These are phyloP conservation scores for Eucalyptus lansdowneana DNA, from an alignment of 345 rosid genomes.

Conservation along the genomic window DNA sequence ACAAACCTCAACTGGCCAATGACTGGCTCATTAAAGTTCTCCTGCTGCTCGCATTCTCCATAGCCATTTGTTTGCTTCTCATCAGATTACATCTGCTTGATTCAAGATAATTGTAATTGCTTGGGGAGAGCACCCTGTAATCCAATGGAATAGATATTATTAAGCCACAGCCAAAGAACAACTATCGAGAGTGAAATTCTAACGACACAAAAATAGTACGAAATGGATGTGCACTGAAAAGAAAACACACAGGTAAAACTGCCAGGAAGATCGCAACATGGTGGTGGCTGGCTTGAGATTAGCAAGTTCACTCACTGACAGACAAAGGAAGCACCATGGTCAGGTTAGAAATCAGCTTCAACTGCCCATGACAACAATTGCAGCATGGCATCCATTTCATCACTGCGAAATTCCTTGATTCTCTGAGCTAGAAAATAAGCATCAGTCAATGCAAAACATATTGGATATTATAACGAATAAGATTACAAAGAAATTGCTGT, in stretches of 20 bases:
- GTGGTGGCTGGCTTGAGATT: background rate
- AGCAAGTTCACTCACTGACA: background rate
- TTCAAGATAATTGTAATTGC: background rate
- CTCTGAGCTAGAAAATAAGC: background rate
- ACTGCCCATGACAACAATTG: background rate
- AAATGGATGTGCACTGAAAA: background rate
- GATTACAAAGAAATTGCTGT: background rate
- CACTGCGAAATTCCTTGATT: background rate
- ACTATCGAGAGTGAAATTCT: background rate
- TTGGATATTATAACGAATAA: background rate
- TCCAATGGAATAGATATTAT: background rate
- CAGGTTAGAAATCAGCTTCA: background rate
- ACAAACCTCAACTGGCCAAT: background rate
- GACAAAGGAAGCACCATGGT: background rate
- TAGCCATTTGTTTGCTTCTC: background rate
- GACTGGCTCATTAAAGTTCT: background rate
- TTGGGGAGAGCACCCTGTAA: background rate
- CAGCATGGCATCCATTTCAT: background rate
- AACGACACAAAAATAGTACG: background rate
- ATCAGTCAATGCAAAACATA: background rate
- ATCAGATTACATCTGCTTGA: background rate
- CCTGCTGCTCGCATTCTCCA: background rate
- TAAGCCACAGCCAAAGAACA: background rate
- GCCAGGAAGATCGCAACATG: background rate
- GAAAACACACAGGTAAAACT: background rate